Conservation (phyloP, 805 yeast species). For the Candida gorgasii region DNA sequence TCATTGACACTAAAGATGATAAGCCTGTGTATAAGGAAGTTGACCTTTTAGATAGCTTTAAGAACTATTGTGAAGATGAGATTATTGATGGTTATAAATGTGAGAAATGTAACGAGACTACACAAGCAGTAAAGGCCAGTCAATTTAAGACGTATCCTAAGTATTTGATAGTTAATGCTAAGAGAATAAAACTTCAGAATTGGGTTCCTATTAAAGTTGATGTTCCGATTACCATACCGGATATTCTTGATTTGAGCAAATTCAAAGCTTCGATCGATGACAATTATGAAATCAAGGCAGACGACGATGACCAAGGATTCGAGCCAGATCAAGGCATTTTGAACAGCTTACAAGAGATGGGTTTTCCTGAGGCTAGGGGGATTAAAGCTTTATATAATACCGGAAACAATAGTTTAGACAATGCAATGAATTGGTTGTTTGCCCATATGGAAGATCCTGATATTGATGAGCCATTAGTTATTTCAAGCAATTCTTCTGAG, state of each 20-base stretch:
- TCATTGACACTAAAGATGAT: slow-evolving; percentile 34
- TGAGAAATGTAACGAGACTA: slow-evolving; percentile 47
- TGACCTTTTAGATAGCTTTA: slow-evolving; percentile 51
- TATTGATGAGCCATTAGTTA: slow-evolving; percentile 58
- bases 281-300: slow-evolving; percentile 29
- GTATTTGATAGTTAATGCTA: slow-evolving; percentile 68
- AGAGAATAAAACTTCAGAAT: slow-evolving; percentile 78
- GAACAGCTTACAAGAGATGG: slow-evolving; percentile 70
- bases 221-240: slow-evolving; percentile 63
- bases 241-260: slow-evolving; percentile 43
- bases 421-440: slow-evolving; percentile 88
- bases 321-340: slow-evolving; percentile 57
- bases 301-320: slow-evolving; percentile 30
- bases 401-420: slow-evolving; percentile 64
- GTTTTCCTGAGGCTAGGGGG: slow-evolving; percentile 73
- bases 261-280: slow-evolving; percentile 30
- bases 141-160: slow-evolving; percentile 68
- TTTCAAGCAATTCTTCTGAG: slow-evolving; percentile 31
- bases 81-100: slow-evolving; percentile 62
- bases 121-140: slow-evolving; percentile 40
- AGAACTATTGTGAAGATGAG: slow-evolving; percentile 48
- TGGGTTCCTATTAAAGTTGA: slow-evolving; percentile 89
- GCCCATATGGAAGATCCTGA: slow-evolving; percentile 84
- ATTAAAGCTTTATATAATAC: slow-evolving; percentile 70
- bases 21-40: slow-evolving; percentile 50